Evolutionary conservation across 2,329 filamentous ascomycete genomes (phyloP).

Genomic region (Cladophialophora carrionii): DNA sequence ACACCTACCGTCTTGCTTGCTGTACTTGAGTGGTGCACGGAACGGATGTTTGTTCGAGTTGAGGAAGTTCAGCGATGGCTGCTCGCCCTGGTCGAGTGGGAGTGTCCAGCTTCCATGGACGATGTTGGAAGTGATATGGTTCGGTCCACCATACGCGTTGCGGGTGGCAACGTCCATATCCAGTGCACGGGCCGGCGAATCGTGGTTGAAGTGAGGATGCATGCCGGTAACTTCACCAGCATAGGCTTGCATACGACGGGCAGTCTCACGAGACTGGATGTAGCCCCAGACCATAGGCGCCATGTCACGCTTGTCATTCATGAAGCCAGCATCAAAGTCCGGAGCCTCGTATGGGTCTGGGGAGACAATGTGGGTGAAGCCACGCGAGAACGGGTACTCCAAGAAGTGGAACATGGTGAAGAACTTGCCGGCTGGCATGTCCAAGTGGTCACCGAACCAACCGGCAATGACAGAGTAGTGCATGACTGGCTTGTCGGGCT

Average conservation of each 20-base stretch:
- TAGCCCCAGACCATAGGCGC: slow-evolving; percentile 83
- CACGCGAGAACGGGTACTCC: slow-evolving; percentile 69
- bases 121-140: slow-evolving; percentile 71
- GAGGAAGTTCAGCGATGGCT: slow-evolving; percentile 56
- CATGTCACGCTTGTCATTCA: slow-evolving; percentile 85
- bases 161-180: slow-evolving; percentile 77
- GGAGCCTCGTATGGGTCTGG: slow-evolving; percentile 72
- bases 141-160: slow-evolving; percentile 72
- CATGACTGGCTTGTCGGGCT: slow-evolving; percentile 85
- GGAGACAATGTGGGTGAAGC: slow-evolving; percentile 70
- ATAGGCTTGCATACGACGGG: slow-evolving; percentile 75
- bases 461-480: slow-evolving; percentile 78
- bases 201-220: slow-evolving; percentile 73
- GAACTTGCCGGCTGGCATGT: slow-evolving; percentile 75
- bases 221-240: slow-evolving; percentile 69
- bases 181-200: slow-evolving; percentile 68
- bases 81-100: slow-evolving; percentile 60
- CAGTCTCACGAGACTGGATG: slow-evolving; percentile 80
- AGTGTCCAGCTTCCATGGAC: slow-evolving; percentile 73
- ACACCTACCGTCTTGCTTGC: slow-evolving; percentile 47
- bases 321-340: slow-evolving; percentile 80
- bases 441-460: slow-evolving; percentile 56
- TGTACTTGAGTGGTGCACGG: slow-evolving; percentile 60
- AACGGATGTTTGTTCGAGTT: slow-evolving; percentile 66
- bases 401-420: slow-evolving; percentile 85